A percentile compares a stretch with the other conserved stretches of the same genome.
Evolutionary conservation across 176 grass and related monocot genomes (phyloP).

Genomic region (Themeda triandra): DNA sequence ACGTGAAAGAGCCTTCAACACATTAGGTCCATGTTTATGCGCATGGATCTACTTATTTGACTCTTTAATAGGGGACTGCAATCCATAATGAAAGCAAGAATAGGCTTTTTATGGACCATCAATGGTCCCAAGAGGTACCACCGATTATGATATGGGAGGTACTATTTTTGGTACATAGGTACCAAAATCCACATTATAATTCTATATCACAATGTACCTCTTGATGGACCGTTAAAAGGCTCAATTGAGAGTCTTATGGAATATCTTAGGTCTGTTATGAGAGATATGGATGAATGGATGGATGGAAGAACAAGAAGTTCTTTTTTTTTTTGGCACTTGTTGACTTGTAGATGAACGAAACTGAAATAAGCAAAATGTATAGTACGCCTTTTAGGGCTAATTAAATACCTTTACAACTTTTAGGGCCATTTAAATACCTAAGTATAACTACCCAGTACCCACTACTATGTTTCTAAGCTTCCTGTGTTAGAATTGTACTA

Average conservation of each 20-base stretch:
- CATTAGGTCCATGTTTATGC: conserved; percentile 1
- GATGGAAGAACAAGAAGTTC: background rate
- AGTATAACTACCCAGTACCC: background rate
- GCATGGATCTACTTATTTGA: background rate
- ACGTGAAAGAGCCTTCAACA: background rate
- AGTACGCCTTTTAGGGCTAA: background rate
- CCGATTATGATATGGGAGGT: background rate
- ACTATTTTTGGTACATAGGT: background rate
- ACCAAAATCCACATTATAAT: background rate
- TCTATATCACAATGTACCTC: background rate
- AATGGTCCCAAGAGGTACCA: background rate
- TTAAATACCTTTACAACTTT: background rate
- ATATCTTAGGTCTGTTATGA: background rate
- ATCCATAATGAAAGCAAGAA: background rate
- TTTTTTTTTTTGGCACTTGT: conserved; percentile 4
- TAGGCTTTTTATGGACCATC: background rate
- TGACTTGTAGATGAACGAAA: background rate
- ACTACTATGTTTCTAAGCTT: background rate
- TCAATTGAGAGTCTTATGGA: background rate
- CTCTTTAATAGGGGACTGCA: background rate
- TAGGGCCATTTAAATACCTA: background rate
- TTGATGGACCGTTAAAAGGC: background rate
- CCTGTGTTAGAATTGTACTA: background rate
- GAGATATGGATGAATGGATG: background rate
- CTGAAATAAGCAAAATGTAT: background rate